Evolutionary conservation across 2,329 filamentous ascomycete species (phyloP).

Genomic region (Fusarium sp.): DNA sequence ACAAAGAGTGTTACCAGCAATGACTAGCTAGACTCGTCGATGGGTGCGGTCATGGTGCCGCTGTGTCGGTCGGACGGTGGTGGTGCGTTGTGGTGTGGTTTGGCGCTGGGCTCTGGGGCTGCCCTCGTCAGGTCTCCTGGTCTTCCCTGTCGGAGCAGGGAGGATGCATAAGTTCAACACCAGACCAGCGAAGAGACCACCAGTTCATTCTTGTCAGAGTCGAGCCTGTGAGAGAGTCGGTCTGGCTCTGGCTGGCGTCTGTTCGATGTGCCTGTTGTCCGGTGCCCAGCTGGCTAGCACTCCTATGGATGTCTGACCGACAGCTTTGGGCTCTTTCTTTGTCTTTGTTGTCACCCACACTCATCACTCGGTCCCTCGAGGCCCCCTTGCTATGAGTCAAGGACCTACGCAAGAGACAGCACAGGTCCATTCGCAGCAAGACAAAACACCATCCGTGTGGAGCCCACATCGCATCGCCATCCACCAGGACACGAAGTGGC

Average conservation of each 20-base stretch:
- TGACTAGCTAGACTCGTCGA: conserved; percentile 19
- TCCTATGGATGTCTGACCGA: conserved; percentile 20
- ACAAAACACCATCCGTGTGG: conserved; percentile 36
- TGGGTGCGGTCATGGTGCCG: conserved; percentile 18
- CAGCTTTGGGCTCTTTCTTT: conserved; percentile 2
- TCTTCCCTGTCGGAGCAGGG: conserved; percentile 26
- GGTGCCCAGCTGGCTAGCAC: conserved; percentile 7
- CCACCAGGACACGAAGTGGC: conserved; percentile 32
- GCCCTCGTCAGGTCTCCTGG: conserved; percentile 28
- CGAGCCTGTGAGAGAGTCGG: conserved; percentile 8
- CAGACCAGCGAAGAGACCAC: conserved; percentile 14
- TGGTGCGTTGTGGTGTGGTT: conserved; percentile 46
- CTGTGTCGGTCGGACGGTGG: conserved; percentile 42
- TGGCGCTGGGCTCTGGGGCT: conserved; percentile 18
- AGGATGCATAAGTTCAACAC: conserved; percentile 31
- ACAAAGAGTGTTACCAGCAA: conserved; percentile 9
- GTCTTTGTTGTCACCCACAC: conserved; percentile 22
- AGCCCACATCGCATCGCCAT: conserved; percentile 34
- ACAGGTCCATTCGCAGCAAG: conserved; percentile 33
- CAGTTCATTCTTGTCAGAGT: conserved; percentile 22
- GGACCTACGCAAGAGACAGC: conserved; percentile 17
- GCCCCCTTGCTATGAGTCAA: conserved; percentile 30
- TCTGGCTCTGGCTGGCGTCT: neutral
- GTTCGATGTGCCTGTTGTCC: conserved; percentile 17
- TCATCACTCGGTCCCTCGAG: conserved; percentile 15